These are phyloP conservation scores for Vaccinium darrowii DNA, from an alignment of 148 eudicot genomes.

Conservation along the genomic window DNA sequence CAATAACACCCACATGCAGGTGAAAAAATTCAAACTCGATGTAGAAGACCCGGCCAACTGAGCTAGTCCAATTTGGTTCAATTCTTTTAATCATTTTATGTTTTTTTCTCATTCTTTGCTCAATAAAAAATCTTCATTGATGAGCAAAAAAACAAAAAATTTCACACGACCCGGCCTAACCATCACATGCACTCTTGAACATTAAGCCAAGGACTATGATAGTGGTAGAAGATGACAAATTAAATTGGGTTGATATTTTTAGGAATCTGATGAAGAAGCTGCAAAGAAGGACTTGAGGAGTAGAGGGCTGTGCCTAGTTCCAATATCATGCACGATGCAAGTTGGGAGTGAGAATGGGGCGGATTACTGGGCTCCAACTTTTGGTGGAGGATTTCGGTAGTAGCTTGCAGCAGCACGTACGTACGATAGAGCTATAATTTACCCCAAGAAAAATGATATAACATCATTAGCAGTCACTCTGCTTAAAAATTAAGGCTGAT, in stretches of 20 bases:
- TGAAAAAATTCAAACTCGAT: too few species aligned
- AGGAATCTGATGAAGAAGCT: constrained; percentile 52
- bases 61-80: too few species aligned
- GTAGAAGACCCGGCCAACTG: too few species aligned
- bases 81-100: too few species aligned
- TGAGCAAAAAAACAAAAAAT: too few species aligned
- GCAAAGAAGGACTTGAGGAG: constrained; percentile 65
- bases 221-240: background rate
- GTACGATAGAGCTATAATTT: background rate
- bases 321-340: constrained; percentile 74
- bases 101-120: too few species aligned
- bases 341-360: constrained; percentile 87
- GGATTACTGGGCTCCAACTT: constrained; percentile 86
- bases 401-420: too few species aligned
- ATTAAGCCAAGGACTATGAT: too few species aligned
- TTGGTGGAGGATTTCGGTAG: constrained; percentile 63
- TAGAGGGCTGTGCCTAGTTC: constrained; percentile 87
- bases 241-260: background rate
- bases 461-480: constrained; percentile 94
- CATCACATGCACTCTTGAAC: too few species aligned
- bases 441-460: constrained; percentile 45
- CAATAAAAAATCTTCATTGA: too few species aligned
- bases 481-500: constrained; percentile 70
- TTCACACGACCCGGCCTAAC: too few species aligned
- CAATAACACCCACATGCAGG: too few species aligned